Evolutionary conservation across 371 early-diverging fungal genomes (phyloP).

Genomic region (Dichotomocladium elegans): DNA sequence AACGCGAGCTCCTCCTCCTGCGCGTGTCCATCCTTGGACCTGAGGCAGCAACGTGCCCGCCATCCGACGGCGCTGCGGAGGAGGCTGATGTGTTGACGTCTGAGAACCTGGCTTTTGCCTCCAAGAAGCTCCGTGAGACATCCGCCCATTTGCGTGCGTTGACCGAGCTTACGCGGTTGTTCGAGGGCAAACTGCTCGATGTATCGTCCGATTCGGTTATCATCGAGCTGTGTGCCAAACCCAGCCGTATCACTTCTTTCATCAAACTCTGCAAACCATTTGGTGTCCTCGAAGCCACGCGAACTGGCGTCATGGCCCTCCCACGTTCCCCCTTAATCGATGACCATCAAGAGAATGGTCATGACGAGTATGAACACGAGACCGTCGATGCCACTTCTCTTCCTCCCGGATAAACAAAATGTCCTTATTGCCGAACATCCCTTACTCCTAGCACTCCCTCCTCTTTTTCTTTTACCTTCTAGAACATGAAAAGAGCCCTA

Average conservation of each 20-base stretch:
- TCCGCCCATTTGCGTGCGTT: slow-evolving; percentile 79
- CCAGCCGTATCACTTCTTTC: slow-evolving; percentile 85
- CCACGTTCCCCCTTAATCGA: slow-evolving; percentile 81
- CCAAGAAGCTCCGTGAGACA: slow-evolving; percentile 58
- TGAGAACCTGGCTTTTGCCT: slow-evolving; percentile 25
- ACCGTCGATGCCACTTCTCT: slow-evolving; percentile 83
- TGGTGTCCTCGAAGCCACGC: slow-evolving; percentile 91
- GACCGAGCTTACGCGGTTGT: slow-evolving; percentile 78
- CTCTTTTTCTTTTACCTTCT: no score
- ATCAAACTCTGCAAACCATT: slow-evolving; percentile 89
- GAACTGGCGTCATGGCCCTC: slow-evolving; percentile 94
- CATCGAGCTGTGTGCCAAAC: slow-evolving; percentile 86
- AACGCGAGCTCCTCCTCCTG: slow-evolving; percentile 88
- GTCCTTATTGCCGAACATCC: no score
- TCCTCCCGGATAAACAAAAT: slow-evolving; percentile 82
- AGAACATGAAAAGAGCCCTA: no score
- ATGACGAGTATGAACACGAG: slow-evolving; percentile 49
- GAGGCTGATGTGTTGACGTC: slow-evolving; percentile 16
- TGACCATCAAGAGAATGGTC: slow-evolving; percentile 59
- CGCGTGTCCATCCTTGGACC: slow-evolving; percentile 90
- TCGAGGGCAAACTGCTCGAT: slow-evolving; percentile 89
- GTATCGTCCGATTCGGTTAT: slow-evolving; percentile 79
- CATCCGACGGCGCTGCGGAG: slow-evolving; percentile 27
- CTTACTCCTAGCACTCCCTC: no score
- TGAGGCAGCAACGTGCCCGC: slow-evolving; percentile 45